A percentile compares a stretch with the other conserved stretches of the same genome.
phyloP scores from a whole-genome alignment of 2,329 filamentous ascomycete genomes.

The Trichoderma koningii region DNA sequence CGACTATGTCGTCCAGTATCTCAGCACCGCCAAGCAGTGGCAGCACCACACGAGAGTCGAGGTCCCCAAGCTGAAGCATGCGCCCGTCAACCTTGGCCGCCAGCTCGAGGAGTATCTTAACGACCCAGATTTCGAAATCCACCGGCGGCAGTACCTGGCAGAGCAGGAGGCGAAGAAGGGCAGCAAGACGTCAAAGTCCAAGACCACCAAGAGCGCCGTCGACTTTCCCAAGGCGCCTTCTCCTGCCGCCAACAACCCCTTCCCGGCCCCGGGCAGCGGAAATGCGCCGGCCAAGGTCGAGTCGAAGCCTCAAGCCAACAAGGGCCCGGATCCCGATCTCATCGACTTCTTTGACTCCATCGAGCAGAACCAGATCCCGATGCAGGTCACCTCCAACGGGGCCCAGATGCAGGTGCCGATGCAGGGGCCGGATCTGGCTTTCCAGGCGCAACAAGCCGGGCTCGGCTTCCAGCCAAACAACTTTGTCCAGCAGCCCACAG shows the following conservation, averaged over 20 bases:
- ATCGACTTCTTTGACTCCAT: constrained; percentile 97
- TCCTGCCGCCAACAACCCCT: constrained; percentile 46
- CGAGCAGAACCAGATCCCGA: constrained; percentile 79
- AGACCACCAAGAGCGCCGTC: constrained; percentile 41
- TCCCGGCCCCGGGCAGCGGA: constrained; percentile 42
- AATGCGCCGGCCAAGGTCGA: constrained; percentile 30
- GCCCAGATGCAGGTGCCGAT: constrained; percentile 31
- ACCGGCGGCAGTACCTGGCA: constrained; percentile 86
- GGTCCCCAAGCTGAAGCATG: constrained; percentile 96
- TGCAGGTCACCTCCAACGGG: constrained; percentile 51
- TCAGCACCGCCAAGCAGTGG: constrained; percentile 83
- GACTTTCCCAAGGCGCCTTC: constrained; percentile 45
- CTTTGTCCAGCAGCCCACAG: constrained; percentile 35
- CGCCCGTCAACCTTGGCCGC: constrained; percentile 84
- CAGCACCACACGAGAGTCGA: constrained; percentile 90
- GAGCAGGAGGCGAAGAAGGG: constrained; percentile 73
- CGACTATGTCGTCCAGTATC: constrained; percentile 86
- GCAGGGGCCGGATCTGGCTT: constrained; percentile 40
- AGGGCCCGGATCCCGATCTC: constrained; percentile 72
- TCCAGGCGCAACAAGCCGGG: constrained; percentile 44
- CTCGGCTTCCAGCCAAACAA: constrained; percentile 36
- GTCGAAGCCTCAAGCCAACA: constrained; percentile 54
- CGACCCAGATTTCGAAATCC: constrained; percentile 92
- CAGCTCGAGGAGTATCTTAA: constrained; percentile 93
- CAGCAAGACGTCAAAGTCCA: constrained; percentile 41